These are phyloP conservation scores for Boletus insuetus DNA, from an alignment of 768 basidiomycete genomes.

Conservation along the genomic window DNA sequence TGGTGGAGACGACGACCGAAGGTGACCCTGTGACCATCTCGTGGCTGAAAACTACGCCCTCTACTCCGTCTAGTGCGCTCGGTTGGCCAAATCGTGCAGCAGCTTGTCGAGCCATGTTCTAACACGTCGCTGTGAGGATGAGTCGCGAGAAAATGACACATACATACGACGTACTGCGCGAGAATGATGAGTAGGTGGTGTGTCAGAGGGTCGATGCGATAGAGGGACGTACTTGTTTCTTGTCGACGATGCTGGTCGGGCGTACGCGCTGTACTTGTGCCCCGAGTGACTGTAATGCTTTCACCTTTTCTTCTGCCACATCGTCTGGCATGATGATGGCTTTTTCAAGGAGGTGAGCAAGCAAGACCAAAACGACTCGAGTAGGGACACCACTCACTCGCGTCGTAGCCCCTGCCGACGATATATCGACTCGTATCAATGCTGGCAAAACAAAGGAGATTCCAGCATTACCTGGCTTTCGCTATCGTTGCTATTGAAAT, in stretches of 20 bases:
- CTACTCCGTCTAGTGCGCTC: conserved; percentile 22
- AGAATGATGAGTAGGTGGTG: background rate
- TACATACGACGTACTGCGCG: conserved; percentile 62
- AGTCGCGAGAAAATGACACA: background rate
- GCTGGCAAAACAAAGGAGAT: background rate
- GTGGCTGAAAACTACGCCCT: conserved; percentile 20
- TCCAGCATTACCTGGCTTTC: conserved; percentile 61
- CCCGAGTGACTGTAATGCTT: conserved; percentile 77
- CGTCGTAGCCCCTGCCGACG: conserved; percentile 72
- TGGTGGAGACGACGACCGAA: conserved; percentile 53
- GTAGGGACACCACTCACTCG: conserved; percentile 47
- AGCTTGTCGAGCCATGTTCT: conserved; percentile 86
- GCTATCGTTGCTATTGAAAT: conserved; percentile 96
- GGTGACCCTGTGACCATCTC: conserved; percentile 44
- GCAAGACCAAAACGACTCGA: background rate
- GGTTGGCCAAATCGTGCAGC: conserved; percentile 69
- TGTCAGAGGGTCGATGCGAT: background rate
- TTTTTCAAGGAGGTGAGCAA: conserved; percentile 24
- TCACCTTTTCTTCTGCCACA: conserved; percentile 88
- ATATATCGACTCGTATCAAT: background rate
- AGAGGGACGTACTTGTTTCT: conserved; percentile 68
- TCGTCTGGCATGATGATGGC: conserved; percentile 91
- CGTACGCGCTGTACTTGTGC: conserved; percentile 87
- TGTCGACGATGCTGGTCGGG: conserved; percentile 96
- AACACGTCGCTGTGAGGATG: background rate